Evolutionary conservation across 306 rosid species (phyloP), one percentile per base, ranked within the genome.

Genomic region (Leucaena leucocephala): DNA sequence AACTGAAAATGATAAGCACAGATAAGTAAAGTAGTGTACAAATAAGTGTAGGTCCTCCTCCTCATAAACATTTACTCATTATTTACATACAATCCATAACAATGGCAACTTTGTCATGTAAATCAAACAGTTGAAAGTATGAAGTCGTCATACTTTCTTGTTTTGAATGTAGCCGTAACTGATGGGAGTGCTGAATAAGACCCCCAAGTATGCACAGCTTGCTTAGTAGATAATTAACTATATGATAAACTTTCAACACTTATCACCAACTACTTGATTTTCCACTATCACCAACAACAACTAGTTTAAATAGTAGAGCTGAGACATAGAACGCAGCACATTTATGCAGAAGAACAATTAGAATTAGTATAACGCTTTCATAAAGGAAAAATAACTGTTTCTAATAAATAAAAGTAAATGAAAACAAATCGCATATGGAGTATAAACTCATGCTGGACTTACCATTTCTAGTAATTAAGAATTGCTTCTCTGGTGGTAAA

Each of bases 391-490:
- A 54, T 65, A 65, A 48, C 9, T 27, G 59, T 10, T 67, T 19
- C 62, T 21, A 64, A 34, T 12, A 15, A 55, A 34, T 15, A 19
- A 40, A 42, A 39, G 52, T n/a, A 33, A 17, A 67, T 35, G 21
- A 5, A 15, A 48, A 58, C 33, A 65, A 27, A 40, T 43, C 19
- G 21, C 15, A 68, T 2, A 34, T n/a, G 67, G 46, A 17, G 14
- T 35, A 19, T 8, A 17, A 27, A 15, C 19, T 27, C 64, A 72
- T 45, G 10, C 2, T 36, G 74, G 19, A 67, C 74, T 35, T 87
- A 95, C 99, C 99, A 68, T 95, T 95, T 80, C 99, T 90, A 69
- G 99, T 92, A 42, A 95, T 87, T 78, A 95, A 87, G 83, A 91
- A 93, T 82, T 93, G 99, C 80, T 95, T 95, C 48, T 91, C 97